Percentiles rank a stretch among this genome's conserved stretches.
Evolutionary conservation across 1,284 basidiomycete genomes (phyloP).

Genomic region (Sanghuangporus baumii): DNA sequence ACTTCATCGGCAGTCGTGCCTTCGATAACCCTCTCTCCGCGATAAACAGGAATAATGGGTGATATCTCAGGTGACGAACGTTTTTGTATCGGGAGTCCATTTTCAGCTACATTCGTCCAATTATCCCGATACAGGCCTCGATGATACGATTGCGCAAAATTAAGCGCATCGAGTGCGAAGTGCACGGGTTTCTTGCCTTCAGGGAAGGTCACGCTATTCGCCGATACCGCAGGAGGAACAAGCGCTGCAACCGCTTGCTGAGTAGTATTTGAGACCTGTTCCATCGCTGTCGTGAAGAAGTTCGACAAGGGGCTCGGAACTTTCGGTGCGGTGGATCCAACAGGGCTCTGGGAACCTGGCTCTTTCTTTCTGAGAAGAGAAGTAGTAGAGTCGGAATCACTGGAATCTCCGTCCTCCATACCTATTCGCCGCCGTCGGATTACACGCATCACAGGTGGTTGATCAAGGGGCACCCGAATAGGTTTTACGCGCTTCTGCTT

Average conservation of each 20-base stretch:
- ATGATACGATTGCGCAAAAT: conserved; percentile 75
- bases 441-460: conserved; percentile 75
- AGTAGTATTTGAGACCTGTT: conserved; percentile 64
- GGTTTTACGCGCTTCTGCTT: conserved; percentile 88
- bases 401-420: conserved; percentile 25
- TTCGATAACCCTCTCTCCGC: conserved; percentile 89
- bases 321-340: conserved; percentile 45
- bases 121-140: conserved; percentile 56
- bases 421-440: conserved; percentile 65
- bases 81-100: conserved; percentile 75
- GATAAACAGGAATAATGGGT: conserved; percentile 77
- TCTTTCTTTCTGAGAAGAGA: conserved; percentile 16
- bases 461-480: conserved; percentile 84
- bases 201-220: conserved; percentile 39
- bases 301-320: conserved; percentile 65
- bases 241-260: conserved; percentile 70
- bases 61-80: conserved; percentile 78
- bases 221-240: conserved; percentile 44
- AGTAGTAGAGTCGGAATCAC: conserved; percentile 20
- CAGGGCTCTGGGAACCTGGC: conserved; percentile 12
- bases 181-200: conserved; percentile 61
- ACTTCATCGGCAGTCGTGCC: conserved; percentile 94
- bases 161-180: conserved; percentile 73
- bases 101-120: conserved; percentile 81
- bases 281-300: conserved; percentile 71